Evolutionary conservation across 1,139 yeast species (phyloP).

Genomic region (Meyerozyma smithsonii): DNA sequence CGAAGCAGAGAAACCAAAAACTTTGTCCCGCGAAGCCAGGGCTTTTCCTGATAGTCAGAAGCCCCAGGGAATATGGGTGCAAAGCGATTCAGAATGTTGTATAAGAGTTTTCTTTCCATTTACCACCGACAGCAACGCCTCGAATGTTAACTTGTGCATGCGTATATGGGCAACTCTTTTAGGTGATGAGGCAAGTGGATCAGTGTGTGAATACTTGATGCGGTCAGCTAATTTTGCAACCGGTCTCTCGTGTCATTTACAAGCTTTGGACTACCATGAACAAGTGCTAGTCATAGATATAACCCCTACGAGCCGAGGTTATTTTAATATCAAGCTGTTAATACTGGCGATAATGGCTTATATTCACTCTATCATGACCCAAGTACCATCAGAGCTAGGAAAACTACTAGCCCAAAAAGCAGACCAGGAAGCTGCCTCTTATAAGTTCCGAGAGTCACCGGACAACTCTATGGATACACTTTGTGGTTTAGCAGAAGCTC

Average conservation of each 20-base stretch:
- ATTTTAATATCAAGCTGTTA: slow-evolving; percentile 22
- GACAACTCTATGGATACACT: slow-evolving; percentile 43
- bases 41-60: background rate
- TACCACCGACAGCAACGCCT: slow-evolving; percentile 4
- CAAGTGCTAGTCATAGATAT: slow-evolving; percentile 42
- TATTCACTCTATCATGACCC: slow-evolving; percentile 12
- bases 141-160: slow-evolving; percentile 17
- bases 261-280: slow-evolving; percentile 29
- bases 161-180: slow-evolving; percentile 51
- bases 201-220: slow-evolving; percentile 33
- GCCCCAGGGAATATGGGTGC: background rate
- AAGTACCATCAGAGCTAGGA: slow-evolving; percentile 6
- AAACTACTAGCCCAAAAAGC: slow-evolving; percentile 38
- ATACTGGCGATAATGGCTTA: slow-evolving; percentile 23
- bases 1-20: background rate
- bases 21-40: background rate
- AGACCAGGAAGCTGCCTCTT: slow-evolving; percentile 41
- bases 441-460: slow-evolving; percentile 30
- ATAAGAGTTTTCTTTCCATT: background rate
- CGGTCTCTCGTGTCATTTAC: slow-evolving; percentile 33
- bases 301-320: slow-evolving; percentile 37
- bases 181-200: slow-evolving; percentile 55
- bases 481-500: slow-evolving; percentile 27
- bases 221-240: slow-evolving; percentile 22
- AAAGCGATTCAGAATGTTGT: slow-evolving; percentile 6